phyloP scores from a whole-genome alignment of 345 rosid species.

The Aquilaria sinensis region DNA sequence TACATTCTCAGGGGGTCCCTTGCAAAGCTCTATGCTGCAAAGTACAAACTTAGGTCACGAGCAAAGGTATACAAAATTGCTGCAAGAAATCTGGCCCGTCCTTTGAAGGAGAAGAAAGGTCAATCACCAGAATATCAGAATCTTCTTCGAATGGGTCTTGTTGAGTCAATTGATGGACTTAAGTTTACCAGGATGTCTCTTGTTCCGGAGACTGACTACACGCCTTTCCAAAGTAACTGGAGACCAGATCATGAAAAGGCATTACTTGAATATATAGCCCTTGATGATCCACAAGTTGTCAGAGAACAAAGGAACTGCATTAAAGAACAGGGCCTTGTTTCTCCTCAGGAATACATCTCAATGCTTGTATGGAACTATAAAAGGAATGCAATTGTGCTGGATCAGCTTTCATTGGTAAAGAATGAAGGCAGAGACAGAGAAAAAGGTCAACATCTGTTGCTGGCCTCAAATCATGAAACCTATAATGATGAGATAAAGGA shows the following conservation, averaged over 20 bases:
- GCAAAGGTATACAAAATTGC: conserved; percentile 87
- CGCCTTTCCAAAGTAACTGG: conserved; percentile 88
- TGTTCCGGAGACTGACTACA: conserved; percentile 84
- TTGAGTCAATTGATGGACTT: conserved; percentile 86
- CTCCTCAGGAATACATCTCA: conserved; percentile 82
- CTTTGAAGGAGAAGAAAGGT: conserved; percentile 90
- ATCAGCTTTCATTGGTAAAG: conserved; percentile 51
- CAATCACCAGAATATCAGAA: conserved; percentile 79
- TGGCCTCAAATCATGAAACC: conserved; percentile 30
- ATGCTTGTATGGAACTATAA: conserved; percentile 99
- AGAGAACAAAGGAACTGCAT: conserved; percentile 69
- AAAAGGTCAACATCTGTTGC: conserved; percentile 30
- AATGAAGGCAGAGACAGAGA: conserved; percentile 12
- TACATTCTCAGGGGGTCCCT: conserved; percentile 81
- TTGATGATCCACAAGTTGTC: conserved; percentile 65
- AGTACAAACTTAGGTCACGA: conserved; percentile 88
- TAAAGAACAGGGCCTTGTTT: conserved; percentile 73
- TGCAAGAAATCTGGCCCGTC: conserved; percentile 62
- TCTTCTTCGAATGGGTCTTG: conserved; percentile 87
- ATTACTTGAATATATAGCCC: conserved; percentile 65
- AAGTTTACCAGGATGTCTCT: conserved; percentile 93
- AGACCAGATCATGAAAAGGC: conserved; percentile 86
- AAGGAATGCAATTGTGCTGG: conserved; percentile 64
- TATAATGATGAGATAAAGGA: conserved; percentile 22
- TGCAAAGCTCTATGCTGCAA: conserved; percentile 95